These are phyloP conservation scores for Rosa lucieae DNA, from an alignment of 306 rosid species.

Conservation along the genomic window DNA sequence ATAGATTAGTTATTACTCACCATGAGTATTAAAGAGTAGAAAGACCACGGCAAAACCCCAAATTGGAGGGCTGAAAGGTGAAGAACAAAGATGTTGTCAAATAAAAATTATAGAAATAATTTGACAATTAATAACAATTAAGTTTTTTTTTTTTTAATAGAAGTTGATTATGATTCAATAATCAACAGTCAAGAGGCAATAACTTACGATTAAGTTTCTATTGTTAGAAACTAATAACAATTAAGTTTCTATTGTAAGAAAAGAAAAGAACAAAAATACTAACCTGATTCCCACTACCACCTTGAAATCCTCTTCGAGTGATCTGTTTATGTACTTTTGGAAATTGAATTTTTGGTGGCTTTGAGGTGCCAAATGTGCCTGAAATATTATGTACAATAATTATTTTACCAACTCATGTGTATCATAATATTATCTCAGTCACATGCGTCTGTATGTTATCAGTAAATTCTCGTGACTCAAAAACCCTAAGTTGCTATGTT, in stretches of 20 bases:
- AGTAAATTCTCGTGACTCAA: neutral
- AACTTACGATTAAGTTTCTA: no score
- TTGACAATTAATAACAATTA: neutral
- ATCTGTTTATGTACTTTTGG: slow-evolving; percentile 72
- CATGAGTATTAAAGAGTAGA: slow-evolving; percentile 72
- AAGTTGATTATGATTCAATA: no score
- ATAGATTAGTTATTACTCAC: slow-evolving; percentile 27
- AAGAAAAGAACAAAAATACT: neutral
- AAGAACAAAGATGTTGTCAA: neutral
- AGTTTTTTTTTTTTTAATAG: neutral
- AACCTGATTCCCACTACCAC: slow-evolving; percentile 92
- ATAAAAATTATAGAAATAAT: neutral
- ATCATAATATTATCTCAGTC: neutral
- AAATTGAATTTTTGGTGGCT: slow-evolving; percentile 69
- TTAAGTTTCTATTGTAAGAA: neutral
- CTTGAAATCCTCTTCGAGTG: slow-evolving; percentile 88
- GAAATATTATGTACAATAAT: slow-evolving; percentile 12
- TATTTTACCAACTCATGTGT: neutral
- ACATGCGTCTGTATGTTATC: neutral
- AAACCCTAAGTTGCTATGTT: neutral
- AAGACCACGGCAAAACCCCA: slow-evolving; percentile 83
- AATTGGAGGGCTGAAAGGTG: slow-evolving; percentile 60
- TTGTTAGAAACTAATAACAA: neutral
- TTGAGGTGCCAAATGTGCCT: slow-evolving; percentile 96
- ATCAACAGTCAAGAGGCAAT: no score